Percentiles rank a stretch among this genome's conserved stretches.
These are phyloP conservation scores for Earliella scabrosa DNA, from an alignment of 1,284 basidiomycete genomes.

Conservation along the genomic window DNA sequence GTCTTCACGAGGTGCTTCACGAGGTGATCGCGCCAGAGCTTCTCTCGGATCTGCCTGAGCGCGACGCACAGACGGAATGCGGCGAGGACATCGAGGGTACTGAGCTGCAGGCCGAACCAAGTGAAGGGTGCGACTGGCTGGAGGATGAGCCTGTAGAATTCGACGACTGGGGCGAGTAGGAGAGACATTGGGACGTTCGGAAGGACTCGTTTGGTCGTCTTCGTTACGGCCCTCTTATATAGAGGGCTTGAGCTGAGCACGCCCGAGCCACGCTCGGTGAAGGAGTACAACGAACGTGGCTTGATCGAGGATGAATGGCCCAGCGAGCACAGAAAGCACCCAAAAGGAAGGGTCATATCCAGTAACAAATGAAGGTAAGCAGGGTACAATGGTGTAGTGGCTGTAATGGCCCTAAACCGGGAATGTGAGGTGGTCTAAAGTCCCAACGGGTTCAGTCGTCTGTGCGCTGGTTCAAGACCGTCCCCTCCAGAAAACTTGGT, in stretches of 20 bases:
- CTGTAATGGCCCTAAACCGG: slow-evolving; percentile 79
- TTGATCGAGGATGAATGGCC: not conserved
- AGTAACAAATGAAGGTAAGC: no score
- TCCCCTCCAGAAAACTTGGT: slow-evolving; percentile 92
- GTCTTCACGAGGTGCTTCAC: slow-evolving; percentile 41
- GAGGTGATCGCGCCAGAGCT: slow-evolving; percentile 47
- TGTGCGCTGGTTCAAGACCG: slow-evolving; percentile 89
- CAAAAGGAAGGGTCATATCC: no score
- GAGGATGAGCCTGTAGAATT: slow-evolving; percentile 56
- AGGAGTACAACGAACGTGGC: slow-evolving; percentile 9
- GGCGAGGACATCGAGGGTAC: slow-evolving; percentile 66
- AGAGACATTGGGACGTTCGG: slow-evolving; percentile 27
- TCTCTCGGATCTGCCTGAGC: slow-evolving; percentile 68
- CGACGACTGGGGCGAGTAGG: slow-evolving; percentile 48
- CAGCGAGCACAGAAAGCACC: no score
- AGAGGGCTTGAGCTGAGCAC: not conserved
- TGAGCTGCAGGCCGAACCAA: slow-evolving; percentile 65
- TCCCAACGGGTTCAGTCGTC: slow-evolving; percentile 61
- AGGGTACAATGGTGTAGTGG: slow-evolving; percentile 62
- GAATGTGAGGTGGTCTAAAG: slow-evolving; percentile 72
- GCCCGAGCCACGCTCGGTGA: not conserved
- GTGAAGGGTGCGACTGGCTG: slow-evolving; percentile 69
- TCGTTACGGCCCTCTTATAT: slow-evolving; percentile 1
- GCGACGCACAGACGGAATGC: slow-evolving; percentile 68
- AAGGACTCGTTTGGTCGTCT: no score